Evolutionary conservation across 2,329 filamentous ascomycete genomes (phyloP).

Genomic region (Stagonosporopsis rhizophila): DNA sequence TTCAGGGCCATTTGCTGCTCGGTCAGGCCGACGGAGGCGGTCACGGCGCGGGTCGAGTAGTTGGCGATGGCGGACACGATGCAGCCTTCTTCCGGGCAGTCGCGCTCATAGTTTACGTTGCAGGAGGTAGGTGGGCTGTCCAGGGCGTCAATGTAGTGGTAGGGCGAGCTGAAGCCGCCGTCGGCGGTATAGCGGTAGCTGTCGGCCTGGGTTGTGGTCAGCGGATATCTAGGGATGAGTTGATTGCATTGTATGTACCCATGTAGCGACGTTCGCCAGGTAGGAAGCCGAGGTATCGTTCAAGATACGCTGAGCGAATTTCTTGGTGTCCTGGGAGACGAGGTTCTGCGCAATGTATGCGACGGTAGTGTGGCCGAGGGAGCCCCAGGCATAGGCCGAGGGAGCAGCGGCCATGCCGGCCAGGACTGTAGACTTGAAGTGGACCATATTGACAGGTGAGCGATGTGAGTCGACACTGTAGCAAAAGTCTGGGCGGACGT

Average conservation of each 20-base stretch:
- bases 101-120: slow-evolving; percentile 58
- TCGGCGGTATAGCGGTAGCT: slow-evolving; percentile 57
- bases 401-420: slow-evolving; percentile 35
- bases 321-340: slow-evolving; percentile 52
- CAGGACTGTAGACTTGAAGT: slow-evolving; percentile 31
- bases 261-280: slow-evolving; percentile 60
- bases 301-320: slow-evolving; percentile 55
- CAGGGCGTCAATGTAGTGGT: slow-evolving; percentile 62
- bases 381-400: slow-evolving; percentile 57
- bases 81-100: slow-evolving; percentile 60
- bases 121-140: slow-evolving; percentile 57
- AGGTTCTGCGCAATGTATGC: slow-evolving; percentile 62
- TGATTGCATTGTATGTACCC: slow-evolving; percentile 36
- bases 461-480: neutral
- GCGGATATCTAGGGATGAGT: neutral
- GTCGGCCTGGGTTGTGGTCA: slow-evolving; percentile 49
- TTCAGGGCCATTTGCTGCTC: slow-evolving; percentile 55
- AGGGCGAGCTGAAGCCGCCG: slow-evolving; percentile 56
- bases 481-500: slow-evolving; percentile 1
- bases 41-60: slow-evolving; percentile 50
- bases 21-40: slow-evolving; percentile 33
- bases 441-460: slow-evolving; percentile 28
- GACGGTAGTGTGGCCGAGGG: slow-evolving; percentile 62
- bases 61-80: slow-evolving; percentile 63
- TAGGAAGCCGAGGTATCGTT: slow-evolving; percentile 55